phyloP scores from a whole-genome alignment of 2,329 filamentous ascomycete species.

The Pseudogymnoascus sp. region DNA sequence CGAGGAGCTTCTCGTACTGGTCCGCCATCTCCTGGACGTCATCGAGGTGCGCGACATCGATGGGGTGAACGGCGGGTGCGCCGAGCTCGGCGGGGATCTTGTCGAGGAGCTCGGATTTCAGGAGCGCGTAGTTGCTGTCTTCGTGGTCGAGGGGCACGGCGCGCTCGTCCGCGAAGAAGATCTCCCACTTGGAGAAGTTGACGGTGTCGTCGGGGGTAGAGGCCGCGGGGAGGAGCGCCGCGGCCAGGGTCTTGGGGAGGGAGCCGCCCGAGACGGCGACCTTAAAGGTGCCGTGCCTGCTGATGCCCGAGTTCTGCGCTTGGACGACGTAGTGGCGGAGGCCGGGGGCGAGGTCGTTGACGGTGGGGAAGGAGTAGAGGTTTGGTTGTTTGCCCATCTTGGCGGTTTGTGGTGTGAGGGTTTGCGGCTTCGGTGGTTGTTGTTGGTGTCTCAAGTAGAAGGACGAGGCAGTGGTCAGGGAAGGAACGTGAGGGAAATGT shows the following conservation, averaged over 20 bases:
- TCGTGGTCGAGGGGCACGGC: conserved; percentile 84
- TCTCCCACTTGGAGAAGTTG: conserved; percentile 83
- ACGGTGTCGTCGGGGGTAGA: conserved; percentile 47
- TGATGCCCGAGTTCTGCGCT: conserved; percentile 69
- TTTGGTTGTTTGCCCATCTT: conserved; percentile 39
- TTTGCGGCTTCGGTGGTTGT: neutral
- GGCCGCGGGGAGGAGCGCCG: conserved; percentile 61
- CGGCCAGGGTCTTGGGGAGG: conserved; percentile 77
- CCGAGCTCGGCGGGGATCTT: conserved; percentile 66
- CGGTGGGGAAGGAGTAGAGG: conserved; percentile 72
- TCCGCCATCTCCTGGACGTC: conserved; percentile 90
- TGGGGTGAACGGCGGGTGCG: conserved; percentile 65
- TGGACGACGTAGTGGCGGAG: conserved; percentile 78
- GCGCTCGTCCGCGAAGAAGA: conserved; percentile 98
- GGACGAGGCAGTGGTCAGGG: neutral
- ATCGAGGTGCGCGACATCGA: conserved; percentile 58
- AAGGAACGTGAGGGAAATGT: neutral
- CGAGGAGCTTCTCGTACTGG: conserved; percentile 82
- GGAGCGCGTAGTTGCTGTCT: conserved; percentile 87
- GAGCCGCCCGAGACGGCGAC: conserved; percentile 90
- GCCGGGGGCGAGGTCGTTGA: conserved; percentile 62
- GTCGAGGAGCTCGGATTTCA: conserved; percentile 81
- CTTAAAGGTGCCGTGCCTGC: conserved; percentile 79
- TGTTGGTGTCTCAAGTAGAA: neutral
- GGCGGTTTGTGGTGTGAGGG: neutral